Conservation (phyloP, 192 early-diverging fungal genomes). For the Coemansia sp. region DNA sequence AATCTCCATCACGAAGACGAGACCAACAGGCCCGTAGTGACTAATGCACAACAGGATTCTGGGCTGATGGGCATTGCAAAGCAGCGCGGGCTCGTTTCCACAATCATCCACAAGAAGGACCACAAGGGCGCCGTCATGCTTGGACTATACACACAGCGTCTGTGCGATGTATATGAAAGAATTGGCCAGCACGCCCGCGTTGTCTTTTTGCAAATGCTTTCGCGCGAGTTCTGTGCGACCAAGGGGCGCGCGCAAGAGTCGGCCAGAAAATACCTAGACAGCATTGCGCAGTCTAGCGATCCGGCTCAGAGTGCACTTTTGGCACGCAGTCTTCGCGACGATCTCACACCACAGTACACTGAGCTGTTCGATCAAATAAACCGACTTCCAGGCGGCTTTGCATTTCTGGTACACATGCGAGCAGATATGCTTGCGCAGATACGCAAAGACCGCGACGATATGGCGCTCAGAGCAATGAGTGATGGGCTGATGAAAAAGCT, state of each 20-base stretch:
- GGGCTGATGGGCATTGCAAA: background rate
- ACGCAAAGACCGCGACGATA: conserved; percentile 41
- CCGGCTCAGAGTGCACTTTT: conserved; percentile 21
- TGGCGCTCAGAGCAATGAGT: conserved; percentile 59
- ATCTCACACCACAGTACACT: conserved; percentile 68
- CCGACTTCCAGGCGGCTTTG: conserved; percentile 73
- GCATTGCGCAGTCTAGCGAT: conserved; percentile 8
- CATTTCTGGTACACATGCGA: conserved; percentile 78
- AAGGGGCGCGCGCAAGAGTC: conserved; percentile 52
- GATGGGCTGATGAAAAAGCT: conserved; percentile 67
- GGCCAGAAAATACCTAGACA: conserved; percentile 18
- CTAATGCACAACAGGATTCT: background rate
- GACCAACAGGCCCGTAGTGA: background rate
- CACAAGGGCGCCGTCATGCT: conserved; percentile 56
- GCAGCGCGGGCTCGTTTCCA: conserved; percentile 26
- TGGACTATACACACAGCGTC: conserved; percentile 54
- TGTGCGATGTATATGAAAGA: conserved; percentile 60
- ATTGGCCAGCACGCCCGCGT: conserved; percentile 38
- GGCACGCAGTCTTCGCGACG: conserved; percentile 64
- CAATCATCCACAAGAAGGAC: conserved; percentile 53
- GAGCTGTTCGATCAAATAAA: conserved; percentile 77
- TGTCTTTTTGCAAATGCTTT: conserved; percentile 22
- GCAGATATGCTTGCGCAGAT: conserved; percentile 64
- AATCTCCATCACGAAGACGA: conserved; percentile 6
- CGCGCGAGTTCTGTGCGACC: conserved; percentile 47